Evolutionary conservation across 192 early-diverging fungal genomes (phyloP).

Genomic region (Chytriomyces sp.): DNA sequence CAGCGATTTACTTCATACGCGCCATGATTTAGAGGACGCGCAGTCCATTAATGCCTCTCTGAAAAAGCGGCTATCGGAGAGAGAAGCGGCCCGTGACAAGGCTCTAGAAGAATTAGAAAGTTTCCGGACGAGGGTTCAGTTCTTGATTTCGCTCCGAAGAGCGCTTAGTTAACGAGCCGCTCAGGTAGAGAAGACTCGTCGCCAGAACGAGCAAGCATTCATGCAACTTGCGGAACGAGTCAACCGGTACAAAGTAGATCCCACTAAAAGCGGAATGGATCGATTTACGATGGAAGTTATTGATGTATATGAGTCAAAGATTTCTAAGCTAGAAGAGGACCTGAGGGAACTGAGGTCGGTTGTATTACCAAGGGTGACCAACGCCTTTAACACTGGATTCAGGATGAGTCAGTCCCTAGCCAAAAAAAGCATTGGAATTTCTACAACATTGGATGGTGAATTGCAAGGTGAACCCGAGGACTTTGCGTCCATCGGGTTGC

Average conservation of each 20-base stretch:
- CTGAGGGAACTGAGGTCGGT: slow-evolving; percentile 24
- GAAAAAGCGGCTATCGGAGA: neutral
- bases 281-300: slow-evolving; percentile 47
- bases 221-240: slow-evolving; percentile 17
- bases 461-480: slow-evolving; percentile 16
- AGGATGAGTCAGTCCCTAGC: too few relatives aligned
- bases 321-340: slow-evolving; percentile 29
- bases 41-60: neutral
- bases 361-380: too few relatives aligned
- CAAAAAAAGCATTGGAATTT: too few relatives aligned
- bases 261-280: slow-evolving; percentile 43
- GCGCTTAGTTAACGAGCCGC: neutral
- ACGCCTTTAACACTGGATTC: too few relatives aligned
- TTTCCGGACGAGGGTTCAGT: neutral
- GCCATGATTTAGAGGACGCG: slow-evolving; percentile 25
- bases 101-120: slow-evolving; percentile 5
- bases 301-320: slow-evolving; percentile 42
- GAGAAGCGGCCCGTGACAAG: neutral
- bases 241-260: slow-evolving; percentile 33
- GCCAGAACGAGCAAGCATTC: slow-evolving; percentile 39
- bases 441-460: slow-evolving; percentile 1
- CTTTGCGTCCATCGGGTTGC: slow-evolving; percentile 5
- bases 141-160: neutral
- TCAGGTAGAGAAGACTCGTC: slow-evolving; percentile 31
- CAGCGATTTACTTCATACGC: slow-evolving; percentile 8